Evolutionary conservation across 441 rosid genomes (phyloP), one percentile per base, ranked within the genome.

Genomic region (Viola pubescens): DNA sequence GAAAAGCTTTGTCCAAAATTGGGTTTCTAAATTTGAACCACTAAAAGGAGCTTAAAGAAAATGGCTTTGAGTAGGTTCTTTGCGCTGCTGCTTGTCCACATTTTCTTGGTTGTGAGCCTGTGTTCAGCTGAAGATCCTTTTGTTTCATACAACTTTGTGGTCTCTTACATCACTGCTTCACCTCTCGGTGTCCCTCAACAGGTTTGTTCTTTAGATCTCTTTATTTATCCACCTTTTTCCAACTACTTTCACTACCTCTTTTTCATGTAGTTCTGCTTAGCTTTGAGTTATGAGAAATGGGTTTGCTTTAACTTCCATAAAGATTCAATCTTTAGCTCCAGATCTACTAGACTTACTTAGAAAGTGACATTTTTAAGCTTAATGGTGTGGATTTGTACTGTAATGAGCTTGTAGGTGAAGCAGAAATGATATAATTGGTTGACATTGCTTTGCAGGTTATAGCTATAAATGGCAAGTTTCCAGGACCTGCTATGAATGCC

Each of bases 101-200:
- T 77, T 68, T 77, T 73, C 56, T 66, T 84, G 67, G 77, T 85
- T 34, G 19, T 47, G 45, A 54, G 64, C 62, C 66, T 66, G 9
- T 79, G 85, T 73, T 81, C 68, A n/a, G 90, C 89, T 68, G 87
- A 56, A 58, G 98, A 92, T 82, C 90, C 94, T 19, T 75, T 71
- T 67, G 87, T 70, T 34, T 71, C 53, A 75, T 86, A 64, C 55
- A 64, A 86, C 54, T 89, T 92, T 52, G 85, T 80, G 67, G 87
- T 92, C 65, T 82, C 98, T 41, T 92, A 92, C 73, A 86, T 87
- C 75, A 86, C 97, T 56, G 98, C 96, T 71, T 87, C 98, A 68
- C 98, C 98, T 67, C 94, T 92, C 60, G 98, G 98, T 62, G 89
- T 81, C 40, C 90, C 97, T 47, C 97, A 92, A 62, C 94, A 87